Evolutionary conservation across 2,329 filamentous ascomycete species (phyloP), one percentile per base, ranked within the genome.

Genomic region (Aspergillus uvarum): DNA sequence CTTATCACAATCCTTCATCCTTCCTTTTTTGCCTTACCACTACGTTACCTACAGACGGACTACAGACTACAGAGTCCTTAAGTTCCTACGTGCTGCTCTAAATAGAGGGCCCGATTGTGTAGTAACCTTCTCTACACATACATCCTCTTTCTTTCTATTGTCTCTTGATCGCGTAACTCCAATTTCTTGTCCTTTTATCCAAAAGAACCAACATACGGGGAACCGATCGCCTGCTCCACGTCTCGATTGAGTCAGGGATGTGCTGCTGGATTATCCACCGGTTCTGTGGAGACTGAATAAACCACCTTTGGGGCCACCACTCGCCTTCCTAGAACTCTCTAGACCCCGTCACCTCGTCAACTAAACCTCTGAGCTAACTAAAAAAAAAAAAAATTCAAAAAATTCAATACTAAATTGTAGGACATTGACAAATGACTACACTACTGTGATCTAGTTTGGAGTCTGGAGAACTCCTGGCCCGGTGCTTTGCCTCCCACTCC

Each of bases 381-480:
- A 42, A 42, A 16, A 42, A 42, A 19, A 44, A 44, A 19, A 19
- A n/a, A 44, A 35, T 14, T 5, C 1, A 19, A n/a, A 42, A 42
- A n/a, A 19, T n/a, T 8, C 2, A 44, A 2, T 5, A 44, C 14
- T 44, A 44, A 19, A 44, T 19, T 7, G 16, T 44, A 44, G 38
- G 38, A 44, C 38, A 19, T 16, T 44, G 19, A 19, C 14, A 44
- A 44, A 5, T 44, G 16, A 16, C 16, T 44, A 44, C 38, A 44
- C 38, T 44, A 44, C 38, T n/a, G 16, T 19, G 16, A 44, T 19
- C 16, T 44, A 44, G 38, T 44, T 16, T 44, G 38, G 16, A 44
- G 55, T 49, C 51, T 58, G 50, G 50, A 60, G 59, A 60, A 60
- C 53, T 52, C 50, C 59, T 56, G 31, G 54, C 38, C 38, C 52